phyloP scores from a whole-genome alignment of 306 rosid genomes.

The Sesbania bispinosa region DNA sequence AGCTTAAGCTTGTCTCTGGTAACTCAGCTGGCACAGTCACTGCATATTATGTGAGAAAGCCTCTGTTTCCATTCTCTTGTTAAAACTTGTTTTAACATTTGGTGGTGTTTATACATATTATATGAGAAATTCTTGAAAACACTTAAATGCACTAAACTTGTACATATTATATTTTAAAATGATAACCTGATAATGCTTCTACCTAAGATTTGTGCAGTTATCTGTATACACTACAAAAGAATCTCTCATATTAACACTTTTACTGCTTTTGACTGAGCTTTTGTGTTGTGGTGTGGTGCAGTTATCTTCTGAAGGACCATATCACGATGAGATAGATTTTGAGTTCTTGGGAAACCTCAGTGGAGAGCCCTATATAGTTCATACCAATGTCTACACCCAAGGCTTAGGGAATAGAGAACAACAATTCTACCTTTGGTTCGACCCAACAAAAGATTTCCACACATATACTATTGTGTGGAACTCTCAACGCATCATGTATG shows the following conservation, averaged over 20 bases:
- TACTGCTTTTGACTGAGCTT: no score
- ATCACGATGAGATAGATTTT: slow-evolving; percentile 41
- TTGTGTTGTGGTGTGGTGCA: not conserved
- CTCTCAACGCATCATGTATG: slow-evolving; percentile 38
- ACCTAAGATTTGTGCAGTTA: not conserved
- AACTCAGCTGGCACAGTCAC: slow-evolving; percentile 45
- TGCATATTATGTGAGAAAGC: slow-evolving; percentile 31
- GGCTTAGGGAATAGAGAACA: slow-evolving; percentile 42
- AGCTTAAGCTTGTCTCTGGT: slow-evolving; percentile 36
- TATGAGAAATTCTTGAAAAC: not conserved
- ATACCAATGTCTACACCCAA: slow-evolving; percentile 36
- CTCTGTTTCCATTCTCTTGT: not conserved
- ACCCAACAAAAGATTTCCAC: slow-evolving; percentile 40
- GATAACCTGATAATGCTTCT: not conserved
- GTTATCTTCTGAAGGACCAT: slow-evolving; percentile 36
- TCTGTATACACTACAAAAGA: not conserved
- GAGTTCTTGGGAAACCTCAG: slow-evolving; percentile 40
- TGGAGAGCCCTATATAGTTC: slow-evolving; percentile 40
- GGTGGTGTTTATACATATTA: no score
- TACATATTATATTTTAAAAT: not conserved
- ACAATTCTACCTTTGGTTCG: slow-evolving; percentile 49
- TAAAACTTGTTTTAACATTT: not conserved
- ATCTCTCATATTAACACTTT: no score
- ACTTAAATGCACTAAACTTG: no score
- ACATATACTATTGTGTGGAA: slow-evolving; percentile 37